Conservation (phyloP, 805 yeast genomes). For the Saturnispora mendoncae region DNA sequence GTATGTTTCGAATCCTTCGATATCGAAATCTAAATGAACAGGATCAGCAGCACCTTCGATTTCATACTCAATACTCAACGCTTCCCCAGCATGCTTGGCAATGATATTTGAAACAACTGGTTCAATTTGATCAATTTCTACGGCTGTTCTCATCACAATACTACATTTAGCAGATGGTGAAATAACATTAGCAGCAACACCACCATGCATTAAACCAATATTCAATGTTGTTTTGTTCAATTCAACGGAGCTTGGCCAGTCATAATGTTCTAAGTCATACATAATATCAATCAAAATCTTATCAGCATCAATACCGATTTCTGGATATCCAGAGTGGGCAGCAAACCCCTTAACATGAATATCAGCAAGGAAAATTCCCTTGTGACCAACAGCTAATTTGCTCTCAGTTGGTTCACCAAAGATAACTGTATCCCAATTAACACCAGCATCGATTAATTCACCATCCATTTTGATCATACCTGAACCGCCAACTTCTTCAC, state of each 20-base stretch:
- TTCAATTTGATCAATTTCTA: conserved; percentile 32
- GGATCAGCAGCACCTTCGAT: conserved; percentile 29
- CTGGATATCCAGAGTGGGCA: conserved; percentile 64
- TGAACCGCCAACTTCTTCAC: conserved; percentile 57
- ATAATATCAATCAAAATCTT: conserved; percentile 45
- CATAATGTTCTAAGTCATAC: conserved; percentile 33
- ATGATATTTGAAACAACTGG: conserved; percentile 30
- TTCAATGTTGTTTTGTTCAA: conserved; percentile 58
- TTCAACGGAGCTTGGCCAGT: conserved; percentile 42
- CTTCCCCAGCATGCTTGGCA: conserved; percentile 17
- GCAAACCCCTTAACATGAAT: conserved; percentile 46
- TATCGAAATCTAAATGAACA: conserved; percentile 43
- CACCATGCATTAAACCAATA: conserved; percentile 49
- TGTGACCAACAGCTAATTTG: conserved; percentile 62
- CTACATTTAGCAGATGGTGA: conserved; percentile 49
- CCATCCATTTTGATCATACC: conserved; percentile 48
- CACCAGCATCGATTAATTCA: conserved; percentile 27
- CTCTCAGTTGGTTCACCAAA: conserved; percentile 74
- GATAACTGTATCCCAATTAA: conserved; percentile 48
- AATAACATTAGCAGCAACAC: conserved; percentile 59
- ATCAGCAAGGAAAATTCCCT: conserved; percentile 42
- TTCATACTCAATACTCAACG: conserved; percentile 12
- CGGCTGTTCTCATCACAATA: conserved; percentile 47
- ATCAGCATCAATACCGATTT: conserved; percentile 56
- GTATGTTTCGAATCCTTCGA: conserved; percentile 52